phyloP scores from a whole-genome alignment of 176 grass and related monocot genomes.

The Carex littledalei region DNA sequence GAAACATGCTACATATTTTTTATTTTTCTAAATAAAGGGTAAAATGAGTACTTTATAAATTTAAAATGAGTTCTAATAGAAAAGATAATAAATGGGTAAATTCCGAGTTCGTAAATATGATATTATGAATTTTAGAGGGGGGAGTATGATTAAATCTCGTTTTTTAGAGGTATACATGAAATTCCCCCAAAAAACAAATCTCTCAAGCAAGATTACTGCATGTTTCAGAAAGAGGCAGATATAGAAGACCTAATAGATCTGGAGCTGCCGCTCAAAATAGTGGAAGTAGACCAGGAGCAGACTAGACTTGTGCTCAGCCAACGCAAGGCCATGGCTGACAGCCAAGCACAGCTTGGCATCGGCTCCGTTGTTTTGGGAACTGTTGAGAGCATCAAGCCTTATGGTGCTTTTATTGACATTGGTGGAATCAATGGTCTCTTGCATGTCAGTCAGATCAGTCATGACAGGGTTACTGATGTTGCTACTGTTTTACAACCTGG shows the following conservation, averaged over 20 bases:
- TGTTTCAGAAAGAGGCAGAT: conserved; percentile 36
- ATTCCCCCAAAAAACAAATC: neutral
- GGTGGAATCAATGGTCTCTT: conserved; percentile 96
- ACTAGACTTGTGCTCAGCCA: conserved; percentile 91
- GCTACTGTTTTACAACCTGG: conserved; percentile 91
- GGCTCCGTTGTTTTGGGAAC: conserved; percentile 89
- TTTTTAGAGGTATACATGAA: no score
- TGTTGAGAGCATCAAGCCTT: conserved; percentile 92
- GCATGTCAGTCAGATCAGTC: conserved; percentile 99
- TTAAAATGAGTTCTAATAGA: no score
- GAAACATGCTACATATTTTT: no score
- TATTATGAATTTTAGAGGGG: no score
- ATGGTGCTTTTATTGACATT: conserved; percentile 89
- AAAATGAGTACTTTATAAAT: no score
- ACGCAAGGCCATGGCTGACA: conserved; percentile 92
- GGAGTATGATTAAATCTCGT: no score
- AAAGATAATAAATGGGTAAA: no score
- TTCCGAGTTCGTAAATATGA: no score
- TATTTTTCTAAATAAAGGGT: no score
- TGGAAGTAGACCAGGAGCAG: conserved; percentile 92
- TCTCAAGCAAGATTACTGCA: neutral
- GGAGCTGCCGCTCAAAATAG: conserved; percentile 78
- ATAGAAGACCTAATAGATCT: conserved; percentile 72
- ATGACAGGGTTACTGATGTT: conserved; percentile 85
- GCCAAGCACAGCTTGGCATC: conserved; percentile 91